phyloP scores from a whole-genome alignment of 805 yeast species.

The Dipodascus geniculatus region DNA sequence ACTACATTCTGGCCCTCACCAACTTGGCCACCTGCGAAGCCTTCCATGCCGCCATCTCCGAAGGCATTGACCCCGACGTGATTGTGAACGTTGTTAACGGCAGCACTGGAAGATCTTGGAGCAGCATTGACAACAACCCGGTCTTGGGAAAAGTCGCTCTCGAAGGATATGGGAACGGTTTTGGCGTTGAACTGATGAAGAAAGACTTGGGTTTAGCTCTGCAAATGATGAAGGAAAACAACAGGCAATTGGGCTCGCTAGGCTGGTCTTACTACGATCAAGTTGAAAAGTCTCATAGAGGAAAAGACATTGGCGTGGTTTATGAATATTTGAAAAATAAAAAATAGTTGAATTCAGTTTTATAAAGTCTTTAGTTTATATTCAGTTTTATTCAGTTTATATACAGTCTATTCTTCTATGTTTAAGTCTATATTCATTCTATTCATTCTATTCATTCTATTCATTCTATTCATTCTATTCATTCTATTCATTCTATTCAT shows the following conservation, averaged over 20 bases:
- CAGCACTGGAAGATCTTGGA: constrained; percentile 45
- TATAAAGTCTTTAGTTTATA: too few relatives aligned
- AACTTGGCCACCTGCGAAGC: constrained; percentile 46
- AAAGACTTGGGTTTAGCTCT: constrained; percentile 31
- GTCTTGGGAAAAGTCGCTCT: constrained; percentile 37
- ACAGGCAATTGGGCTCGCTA: neutral
- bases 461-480: too few relatives aligned
- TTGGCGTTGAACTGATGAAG: constrained; percentile 26
- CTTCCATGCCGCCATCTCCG: constrained; percentile 38
- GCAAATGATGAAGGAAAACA: constrained; percentile 5
- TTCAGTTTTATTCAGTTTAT: too few relatives aligned
- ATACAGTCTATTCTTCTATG: too few relatives aligned
- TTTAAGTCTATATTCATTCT: too few relatives aligned
- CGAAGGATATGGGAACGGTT: constrained; percentile 36
- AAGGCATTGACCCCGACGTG: constrained; percentile 35
- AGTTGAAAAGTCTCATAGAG: neutral
- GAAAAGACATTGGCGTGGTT: neutral
- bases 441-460: too few relatives aligned
- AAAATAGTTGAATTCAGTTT: neutral
- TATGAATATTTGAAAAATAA: neutral
- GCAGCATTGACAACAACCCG: constrained; percentile 43
- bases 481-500: too few relatives aligned
- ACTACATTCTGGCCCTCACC: constrained; percentile 40
- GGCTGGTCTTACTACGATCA: neutral
- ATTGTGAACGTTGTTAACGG: constrained; percentile 40